A percentile compares a stretch with the other conserved stretches of the same genome.
These are phyloP conservation scores for Psilocybe tampanensis DNA, from an alignment of 768 basidiomycete genomes.

Conservation along the genomic window DNA sequence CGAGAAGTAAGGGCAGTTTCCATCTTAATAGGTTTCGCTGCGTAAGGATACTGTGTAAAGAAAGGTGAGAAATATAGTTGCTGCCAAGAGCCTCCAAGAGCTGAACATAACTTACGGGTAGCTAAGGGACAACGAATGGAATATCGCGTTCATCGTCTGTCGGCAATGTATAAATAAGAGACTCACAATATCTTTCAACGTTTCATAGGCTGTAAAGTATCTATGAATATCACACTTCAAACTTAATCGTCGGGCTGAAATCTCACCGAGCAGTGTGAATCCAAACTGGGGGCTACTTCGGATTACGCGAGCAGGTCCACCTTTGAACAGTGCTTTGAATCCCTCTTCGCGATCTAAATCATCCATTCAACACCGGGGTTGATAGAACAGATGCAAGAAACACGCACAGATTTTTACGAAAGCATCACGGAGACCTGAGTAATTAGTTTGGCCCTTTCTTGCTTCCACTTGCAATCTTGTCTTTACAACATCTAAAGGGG, in stretches of 20 bases:
- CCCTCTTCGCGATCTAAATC: constrained; percentile 83
- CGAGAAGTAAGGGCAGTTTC: constrained; percentile 72
- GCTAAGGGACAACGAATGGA: constrained; percentile 29
- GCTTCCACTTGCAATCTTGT: constrained; percentile 95
- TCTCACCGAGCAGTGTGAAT: constrained; percentile 76
- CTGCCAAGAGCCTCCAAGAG: constrained; percentile 23
- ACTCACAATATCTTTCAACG: constrained; percentile 47
- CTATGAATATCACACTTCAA: constrained; percentile 18
- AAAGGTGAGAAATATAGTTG: constrained; percentile 23
- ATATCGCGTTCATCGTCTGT: constrained; percentile 17
- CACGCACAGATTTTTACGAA: constrained; percentile 84
- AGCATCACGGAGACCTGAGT: constrained; percentile 89
- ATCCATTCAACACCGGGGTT: constrained; percentile 12
- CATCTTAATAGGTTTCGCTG: constrained; percentile 63
- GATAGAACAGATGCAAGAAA: constrained; percentile 19
- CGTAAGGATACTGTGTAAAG: constrained; percentile 78
- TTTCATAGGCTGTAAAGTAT: constrained; percentile 41
- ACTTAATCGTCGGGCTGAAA: constrained; percentile 1
- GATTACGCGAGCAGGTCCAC: constrained; percentile 84
- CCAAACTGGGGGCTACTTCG: constrained; percentile 94
- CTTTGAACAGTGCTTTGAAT: constrained; percentile 88
- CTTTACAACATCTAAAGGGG: constrained; percentile 90
- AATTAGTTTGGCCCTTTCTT: constrained; percentile 85
- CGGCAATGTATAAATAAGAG: constrained; percentile 15
- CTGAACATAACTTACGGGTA: constrained; percentile 47